phyloP scores from a whole-genome alignment of 441 rosid species.

The Flueggea neowawraea region DNA sequence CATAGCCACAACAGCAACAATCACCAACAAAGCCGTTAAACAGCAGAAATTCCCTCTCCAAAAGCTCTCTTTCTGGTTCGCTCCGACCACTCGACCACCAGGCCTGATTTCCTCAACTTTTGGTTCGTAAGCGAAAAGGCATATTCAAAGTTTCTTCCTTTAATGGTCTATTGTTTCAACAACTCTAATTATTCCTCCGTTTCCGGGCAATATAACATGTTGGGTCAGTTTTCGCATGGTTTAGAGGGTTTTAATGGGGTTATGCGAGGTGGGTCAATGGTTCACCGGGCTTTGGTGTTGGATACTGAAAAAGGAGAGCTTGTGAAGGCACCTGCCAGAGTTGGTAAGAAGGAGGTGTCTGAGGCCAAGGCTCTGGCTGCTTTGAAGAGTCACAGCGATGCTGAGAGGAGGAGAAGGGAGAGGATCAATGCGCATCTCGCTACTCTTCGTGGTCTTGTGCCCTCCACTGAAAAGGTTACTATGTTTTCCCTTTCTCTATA shows the following conservation, averaged over 20 bases:
- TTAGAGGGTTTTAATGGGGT: slow-evolving; percentile 26
- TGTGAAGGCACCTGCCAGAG: slow-evolving; percentile 37
- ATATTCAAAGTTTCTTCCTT: neutral
- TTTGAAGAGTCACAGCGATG: slow-evolving; percentile 74
- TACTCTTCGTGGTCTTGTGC: slow-evolving; percentile 59
- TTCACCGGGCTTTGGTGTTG: slow-evolving; percentile 41
- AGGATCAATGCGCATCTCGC: slow-evolving; percentile 73
- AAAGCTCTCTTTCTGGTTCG: slow-evolving; percentile 60
- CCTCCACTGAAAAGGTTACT: slow-evolving; percentile 54
- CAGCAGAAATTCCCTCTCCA: slow-evolving; percentile 43
- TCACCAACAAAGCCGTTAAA: slow-evolving; percentile 28
- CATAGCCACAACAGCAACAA: slow-evolving; percentile 12
- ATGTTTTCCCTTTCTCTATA: neutral
- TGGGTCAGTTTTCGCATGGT: slow-evolving; percentile 28
- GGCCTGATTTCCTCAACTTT: slow-evolving; percentile 30
- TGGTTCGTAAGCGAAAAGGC: slow-evolving; percentile 17
- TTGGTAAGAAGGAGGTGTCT: slow-evolving; percentile 38
- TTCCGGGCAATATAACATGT: slow-evolving; percentile 16
- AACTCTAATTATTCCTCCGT: slow-evolving; percentile 28
- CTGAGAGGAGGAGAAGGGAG: slow-evolving; percentile 77
- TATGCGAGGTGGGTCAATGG: slow-evolving; percentile 24
- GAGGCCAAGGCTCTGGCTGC: slow-evolving; percentile 59
- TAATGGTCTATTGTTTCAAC: slow-evolving; percentile 33
- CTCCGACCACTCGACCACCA: slow-evolving; percentile 59
- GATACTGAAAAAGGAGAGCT: slow-evolving; percentile 53